A percentile compares a stretch with the other conserved stretches of the same genome.
Evolutionary conservation across 805 yeast genomes (phyloP).

Genomic region (Starmera amethionina): DNA sequence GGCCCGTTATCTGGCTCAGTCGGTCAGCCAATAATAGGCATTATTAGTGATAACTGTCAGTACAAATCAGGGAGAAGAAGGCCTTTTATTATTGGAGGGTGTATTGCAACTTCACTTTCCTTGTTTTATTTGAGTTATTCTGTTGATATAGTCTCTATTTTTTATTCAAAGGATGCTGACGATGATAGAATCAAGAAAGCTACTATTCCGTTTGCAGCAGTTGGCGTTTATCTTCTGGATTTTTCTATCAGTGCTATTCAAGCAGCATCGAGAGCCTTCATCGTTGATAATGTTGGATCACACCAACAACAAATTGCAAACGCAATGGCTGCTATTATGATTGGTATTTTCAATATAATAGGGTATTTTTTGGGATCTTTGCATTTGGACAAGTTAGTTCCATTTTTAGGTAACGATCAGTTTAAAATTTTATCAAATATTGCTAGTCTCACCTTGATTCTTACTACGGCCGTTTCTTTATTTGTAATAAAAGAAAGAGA

Average conservation of each 20-base stretch:
- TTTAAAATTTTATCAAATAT: conserved; percentile 38
- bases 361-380: conserved; percentile 47
- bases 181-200: conserved; percentile 17
- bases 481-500: conserved; percentile 35
- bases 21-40: conserved; percentile 57
- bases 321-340: conserved; percentile 61
- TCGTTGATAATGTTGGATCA: conserved; percentile 51
- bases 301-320: conserved; percentile 49
- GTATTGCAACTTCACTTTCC: conserved; percentile 35
- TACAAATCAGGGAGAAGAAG: conserved; percentile 39
- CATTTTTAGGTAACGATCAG: conserved; percentile 37
- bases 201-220: conserved; percentile 41
- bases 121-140: conserved; percentile 38
- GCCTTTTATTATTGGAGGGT: conserved; percentile 49
- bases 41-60: conserved; percentile 42
- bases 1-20: conserved; percentile 56
- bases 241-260: conserved; percentile 51
- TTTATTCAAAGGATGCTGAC: conserved; percentile 17
- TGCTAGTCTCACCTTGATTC: conserved; percentile 29
- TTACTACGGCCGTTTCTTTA: conserved; percentile 26
- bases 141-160: conserved; percentile 25
- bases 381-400: conserved; percentile 28
- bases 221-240: conserved; percentile 43
- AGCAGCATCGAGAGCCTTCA: conserved; percentile 50
- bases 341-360: conserved; percentile 46